Conservation (phyloP, 2,329 filamentous ascomycete species). For the Neofusicoccum laricinum region DNA sequence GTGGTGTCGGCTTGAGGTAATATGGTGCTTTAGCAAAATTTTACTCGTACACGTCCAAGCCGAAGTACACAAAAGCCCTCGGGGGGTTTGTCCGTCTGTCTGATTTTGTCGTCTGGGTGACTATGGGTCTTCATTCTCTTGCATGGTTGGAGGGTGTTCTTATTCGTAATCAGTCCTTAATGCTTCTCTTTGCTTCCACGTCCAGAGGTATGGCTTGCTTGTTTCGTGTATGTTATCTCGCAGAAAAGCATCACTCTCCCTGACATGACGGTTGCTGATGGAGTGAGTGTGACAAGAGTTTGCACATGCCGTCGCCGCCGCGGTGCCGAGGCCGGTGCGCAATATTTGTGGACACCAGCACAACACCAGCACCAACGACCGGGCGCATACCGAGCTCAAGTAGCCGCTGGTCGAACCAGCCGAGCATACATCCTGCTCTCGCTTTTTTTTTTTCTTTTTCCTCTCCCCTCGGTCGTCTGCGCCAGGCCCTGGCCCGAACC, state of each 20-base stretch:
- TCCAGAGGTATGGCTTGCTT: neutral
- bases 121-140: neutral
- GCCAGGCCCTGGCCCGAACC: neutral
- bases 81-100: neutral
- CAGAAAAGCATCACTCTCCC: conserved; percentile 8
- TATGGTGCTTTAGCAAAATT: conserved; percentile 15
- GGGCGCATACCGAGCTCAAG: neutral
- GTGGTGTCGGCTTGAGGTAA: conserved; percentile 8
- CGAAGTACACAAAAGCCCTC: conserved; percentile 8
- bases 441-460: neutral
- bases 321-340: neutral
- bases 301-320: neutral
- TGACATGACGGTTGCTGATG: conserved; percentile 5
- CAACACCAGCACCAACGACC: neutral
- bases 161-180: conserved; percentile 6
- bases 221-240: conserved; percentile 10
- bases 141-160: neutral
- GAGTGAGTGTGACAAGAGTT: conserved; percentile 2
- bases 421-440: neutral
- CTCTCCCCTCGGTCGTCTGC: neutral
- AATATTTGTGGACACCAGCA: neutral
- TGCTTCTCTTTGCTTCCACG: neutral
- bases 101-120: conserved; percentile 3
- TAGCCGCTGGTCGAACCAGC: neutral
- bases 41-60: conserved; percentile 11